Conservation (phyloP, 768 basidiomycete species). For the Cubamyces lactineus region DNA sequence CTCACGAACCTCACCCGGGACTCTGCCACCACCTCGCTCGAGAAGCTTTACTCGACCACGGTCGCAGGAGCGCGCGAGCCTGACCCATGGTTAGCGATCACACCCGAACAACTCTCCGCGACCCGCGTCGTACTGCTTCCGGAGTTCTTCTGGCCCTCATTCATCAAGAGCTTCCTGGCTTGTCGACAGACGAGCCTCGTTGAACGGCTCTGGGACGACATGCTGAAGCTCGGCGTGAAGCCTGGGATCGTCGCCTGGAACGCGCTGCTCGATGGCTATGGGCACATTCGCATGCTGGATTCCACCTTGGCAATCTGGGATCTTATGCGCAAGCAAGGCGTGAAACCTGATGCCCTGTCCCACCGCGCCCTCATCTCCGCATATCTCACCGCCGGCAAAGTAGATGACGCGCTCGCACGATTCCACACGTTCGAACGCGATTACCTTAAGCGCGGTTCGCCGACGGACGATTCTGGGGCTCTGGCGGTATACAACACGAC, state of each 20-base stretch:
- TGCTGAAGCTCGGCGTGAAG: constrained; percentile 48
- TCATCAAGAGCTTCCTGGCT: constrained; percentile 66
- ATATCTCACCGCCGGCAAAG: constrained; percentile 54
- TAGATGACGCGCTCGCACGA: constrained; percentile 52
- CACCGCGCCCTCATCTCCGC: constrained; percentile 74
- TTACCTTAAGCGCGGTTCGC: constrained; percentile 29
- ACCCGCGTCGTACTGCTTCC: constrained; percentile 53
- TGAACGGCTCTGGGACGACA: constrained; percentile 69
- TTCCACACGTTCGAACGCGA: constrained; percentile 54
- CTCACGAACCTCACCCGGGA: constrained; percentile 49
- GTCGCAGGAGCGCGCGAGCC: constrained; percentile 53
- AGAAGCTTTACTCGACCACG: constrained; percentile 54
- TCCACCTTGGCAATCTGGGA: constrained; percentile 66
- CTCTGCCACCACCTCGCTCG: constrained; percentile 39
- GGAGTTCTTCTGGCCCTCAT: constrained; percentile 62
- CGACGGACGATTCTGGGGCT: constrained; percentile 9
- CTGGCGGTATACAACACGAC: constrained; percentile 73
- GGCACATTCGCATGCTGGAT: constrained; percentile 49
- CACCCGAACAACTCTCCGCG: constrained; percentile 25
- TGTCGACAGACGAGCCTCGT: constrained; percentile 60
- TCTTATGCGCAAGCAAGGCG: constrained; percentile 57
- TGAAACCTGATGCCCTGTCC: constrained; percentile 61
- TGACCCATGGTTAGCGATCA: constrained; percentile 56
- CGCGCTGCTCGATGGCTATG: constrained; percentile 67
- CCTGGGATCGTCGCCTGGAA: constrained; percentile 72